Conservation (phyloP, 2,329 filamentous ascomycete genomes). For the Drechslerella coelobrocha region DNA sequence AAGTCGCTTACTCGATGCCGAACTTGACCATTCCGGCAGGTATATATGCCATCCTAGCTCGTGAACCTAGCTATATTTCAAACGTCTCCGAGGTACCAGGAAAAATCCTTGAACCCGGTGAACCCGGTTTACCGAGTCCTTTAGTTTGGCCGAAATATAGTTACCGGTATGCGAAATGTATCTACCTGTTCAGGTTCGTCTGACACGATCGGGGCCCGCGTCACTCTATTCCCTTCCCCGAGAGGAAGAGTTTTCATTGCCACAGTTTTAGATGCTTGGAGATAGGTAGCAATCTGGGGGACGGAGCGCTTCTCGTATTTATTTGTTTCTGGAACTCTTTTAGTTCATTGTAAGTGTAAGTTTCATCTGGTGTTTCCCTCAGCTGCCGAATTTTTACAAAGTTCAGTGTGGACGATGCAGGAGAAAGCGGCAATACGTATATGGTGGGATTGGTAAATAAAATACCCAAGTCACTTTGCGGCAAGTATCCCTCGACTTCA, state of each 20-base stretch:
- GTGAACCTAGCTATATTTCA: constrained; percentile 10
- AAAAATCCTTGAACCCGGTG: constrained; percentile 11
- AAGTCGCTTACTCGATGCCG: constrained; percentile 1
- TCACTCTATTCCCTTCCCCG: constrained; percentile 6
- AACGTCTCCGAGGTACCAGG: constrained; percentile 6
- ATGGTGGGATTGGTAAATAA: no score
- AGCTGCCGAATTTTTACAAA: constrained; percentile 17
- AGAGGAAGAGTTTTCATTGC: constrained; percentile 10
- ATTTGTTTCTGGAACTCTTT: not conserved
- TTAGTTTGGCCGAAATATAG: constrained; percentile 13
- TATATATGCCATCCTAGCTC: constrained; percentile 13
- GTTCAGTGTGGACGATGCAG: not conserved
- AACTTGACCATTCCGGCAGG: constrained; percentile 8
- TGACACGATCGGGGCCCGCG: constrained; percentile 7
- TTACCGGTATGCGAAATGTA: constrained; percentile 16
- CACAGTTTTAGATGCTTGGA: constrained; percentile 5
- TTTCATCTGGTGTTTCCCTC: constrained; percentile 5
- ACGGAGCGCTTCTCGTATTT: constrained; percentile 5
- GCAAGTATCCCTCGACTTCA: no score
- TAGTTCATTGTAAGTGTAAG: not conserved
- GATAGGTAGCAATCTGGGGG: constrained; percentile 19
- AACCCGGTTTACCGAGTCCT: constrained; percentile 6
- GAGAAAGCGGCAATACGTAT: constrained; percentile 7
- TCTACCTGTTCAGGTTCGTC: constrained; percentile 1
- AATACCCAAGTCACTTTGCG: no score